phyloP scores from a whole-genome alignment of 2,329 filamentous ascomycete genomes.

The Neonectria punicea region DNA sequence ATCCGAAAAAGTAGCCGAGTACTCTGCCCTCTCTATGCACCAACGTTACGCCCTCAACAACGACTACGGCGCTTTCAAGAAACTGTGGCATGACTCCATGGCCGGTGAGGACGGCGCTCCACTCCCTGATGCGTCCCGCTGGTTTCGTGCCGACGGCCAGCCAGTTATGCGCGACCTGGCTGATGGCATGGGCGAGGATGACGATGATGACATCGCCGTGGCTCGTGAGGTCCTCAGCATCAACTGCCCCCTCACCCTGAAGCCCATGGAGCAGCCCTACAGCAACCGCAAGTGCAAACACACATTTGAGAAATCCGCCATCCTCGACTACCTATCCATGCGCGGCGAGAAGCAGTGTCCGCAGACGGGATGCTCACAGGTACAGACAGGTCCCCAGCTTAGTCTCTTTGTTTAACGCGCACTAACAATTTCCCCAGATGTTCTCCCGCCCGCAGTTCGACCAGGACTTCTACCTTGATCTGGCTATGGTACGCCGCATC shows the following conservation, averaged over 20 bases:
- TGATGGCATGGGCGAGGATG: conserved; percentile 56
- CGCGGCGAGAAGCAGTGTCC: conserved; percentile 66
- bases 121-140: conserved; percentile 63
- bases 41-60: conserved; percentile 66
- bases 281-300: conserved; percentile 76
- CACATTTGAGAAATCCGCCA: conserved; percentile 74
- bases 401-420: neutral
- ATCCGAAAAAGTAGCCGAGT: conserved; percentile 53
- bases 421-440: conserved; percentile 49
- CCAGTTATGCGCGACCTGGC: conserved; percentile 50
- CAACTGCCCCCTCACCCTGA: conserved; percentile 76
- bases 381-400: conserved; percentile 37
- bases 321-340: conserved; percentile 65
- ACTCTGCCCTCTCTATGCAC: conserved; percentile 53
- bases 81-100: conserved; percentile 65
- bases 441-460: conserved; percentile 53
- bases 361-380: conserved; percentile 70
- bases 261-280: conserved; percentile 72
- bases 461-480: conserved; percentile 66
- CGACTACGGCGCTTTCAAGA: conserved; percentile 69
- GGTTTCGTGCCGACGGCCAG: conserved; percentile 61
- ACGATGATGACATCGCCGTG: conserved; percentile 76
- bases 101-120: conserved; percentile 60
- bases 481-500: conserved; percentile 66
- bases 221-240: conserved; percentile 71